Percentiles rank a stretch among this genome's conserved stretches.
Evolutionary conservation across 1,139 yeast genomes (phyloP).

Genomic region (Eremothecium coryli): DNA sequence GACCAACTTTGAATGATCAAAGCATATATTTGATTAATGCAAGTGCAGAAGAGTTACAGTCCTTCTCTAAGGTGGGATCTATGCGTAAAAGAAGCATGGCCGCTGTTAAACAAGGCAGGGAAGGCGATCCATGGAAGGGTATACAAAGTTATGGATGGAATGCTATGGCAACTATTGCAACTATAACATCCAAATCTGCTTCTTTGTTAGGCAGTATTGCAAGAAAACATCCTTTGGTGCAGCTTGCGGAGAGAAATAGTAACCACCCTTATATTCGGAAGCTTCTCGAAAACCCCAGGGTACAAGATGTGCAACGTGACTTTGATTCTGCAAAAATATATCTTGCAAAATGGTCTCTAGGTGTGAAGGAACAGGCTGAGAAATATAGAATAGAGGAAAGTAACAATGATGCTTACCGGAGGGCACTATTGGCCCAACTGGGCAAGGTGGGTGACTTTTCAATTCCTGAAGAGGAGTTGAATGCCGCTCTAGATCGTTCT

Average conservation of each 20-base stretch:
- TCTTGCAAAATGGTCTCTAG: slow-evolving; percentile 94
- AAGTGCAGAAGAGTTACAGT: slow-evolving; percentile 61
- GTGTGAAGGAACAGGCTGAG: slow-evolving; percentile 89
- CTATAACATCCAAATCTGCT: slow-evolving; percentile 60
- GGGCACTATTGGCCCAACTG: slow-evolving; percentile 55
- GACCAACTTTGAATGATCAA: slow-evolving; percentile 60
- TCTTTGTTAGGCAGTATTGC: slow-evolving; percentile 17
- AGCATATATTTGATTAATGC: slow-evolving; percentile 75
- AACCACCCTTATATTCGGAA: slow-evolving; percentile 40
- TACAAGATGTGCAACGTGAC: slow-evolving; percentile 71
- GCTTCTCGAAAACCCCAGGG: slow-evolving; percentile 68
- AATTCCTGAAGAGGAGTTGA: slow-evolving; percentile 31
- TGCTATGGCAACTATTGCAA: slow-evolving; percentile 74
- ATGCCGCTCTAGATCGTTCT: slow-evolving; percentile 41
- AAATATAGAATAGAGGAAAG: slow-evolving; percentile 51
- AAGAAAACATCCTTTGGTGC: slow-evolving; percentile 25
- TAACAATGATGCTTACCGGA: slow-evolving; percentile 52
- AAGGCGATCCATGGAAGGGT: slow-evolving; percentile 25
- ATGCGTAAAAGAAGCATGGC: not conserved
- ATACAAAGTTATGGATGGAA: slow-evolving; percentile 77
- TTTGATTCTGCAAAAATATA: slow-evolving; percentile 88
- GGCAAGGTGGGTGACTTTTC: slow-evolving; percentile 43
- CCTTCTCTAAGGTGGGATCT: slow-evolving; percentile 58
- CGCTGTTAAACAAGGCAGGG: not conserved
- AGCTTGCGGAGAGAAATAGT: slow-evolving; percentile 23